These are phyloP conservation scores for Orobanche coerulescens DNA, from an alignment of 257 asterid genomes.

Conservation along the genomic window DNA sequence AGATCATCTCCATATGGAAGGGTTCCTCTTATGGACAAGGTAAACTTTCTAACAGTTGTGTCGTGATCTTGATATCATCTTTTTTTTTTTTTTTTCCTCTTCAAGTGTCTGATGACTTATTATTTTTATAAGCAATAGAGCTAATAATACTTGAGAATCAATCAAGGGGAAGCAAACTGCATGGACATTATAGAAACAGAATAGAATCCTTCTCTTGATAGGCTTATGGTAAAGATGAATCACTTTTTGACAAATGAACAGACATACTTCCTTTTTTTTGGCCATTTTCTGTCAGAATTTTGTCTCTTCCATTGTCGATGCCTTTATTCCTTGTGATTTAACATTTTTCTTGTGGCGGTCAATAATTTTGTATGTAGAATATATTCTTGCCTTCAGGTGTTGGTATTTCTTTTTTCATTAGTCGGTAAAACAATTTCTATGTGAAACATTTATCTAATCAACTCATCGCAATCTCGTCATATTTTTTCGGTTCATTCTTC, in stretches of 20 bases:
- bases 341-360: not conserved
- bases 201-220: slow-evolving; percentile 14
- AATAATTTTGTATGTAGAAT: slow-evolving; percentile 21
- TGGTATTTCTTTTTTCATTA: not conserved
- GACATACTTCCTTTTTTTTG: slow-evolving; percentile 11
- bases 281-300: slow-evolving; percentile 16
- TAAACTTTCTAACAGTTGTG: no score
- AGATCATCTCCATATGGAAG: slow-evolving; percentile 59
- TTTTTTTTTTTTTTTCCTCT: not conserved
- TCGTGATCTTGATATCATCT: not conserved
- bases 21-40: slow-evolving; percentile 70
- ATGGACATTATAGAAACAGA: slow-evolving; percentile 22
- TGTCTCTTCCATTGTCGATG: slow-evolving; percentile 17
- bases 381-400: slow-evolving; percentile 24
- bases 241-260: slow-evolving; percentile 23
- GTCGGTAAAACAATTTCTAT: slow-evolving; percentile 6
- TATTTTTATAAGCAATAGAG: not conserved
- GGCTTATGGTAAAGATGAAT: slow-evolving; percentile 22
- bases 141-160: slow-evolving; percentile 12
- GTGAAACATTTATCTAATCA: no score
- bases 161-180: slow-evolving; percentile 17
- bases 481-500: no score
- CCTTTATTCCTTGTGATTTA: slow-evolving; percentile 26
- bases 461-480: no score
- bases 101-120: not conserved